Evolutionary conservation across 2,329 filamentous ascomycete genomes (phyloP), one percentile per base, ranked within the genome.

Genomic region (Massarina eburnea): DNA sequence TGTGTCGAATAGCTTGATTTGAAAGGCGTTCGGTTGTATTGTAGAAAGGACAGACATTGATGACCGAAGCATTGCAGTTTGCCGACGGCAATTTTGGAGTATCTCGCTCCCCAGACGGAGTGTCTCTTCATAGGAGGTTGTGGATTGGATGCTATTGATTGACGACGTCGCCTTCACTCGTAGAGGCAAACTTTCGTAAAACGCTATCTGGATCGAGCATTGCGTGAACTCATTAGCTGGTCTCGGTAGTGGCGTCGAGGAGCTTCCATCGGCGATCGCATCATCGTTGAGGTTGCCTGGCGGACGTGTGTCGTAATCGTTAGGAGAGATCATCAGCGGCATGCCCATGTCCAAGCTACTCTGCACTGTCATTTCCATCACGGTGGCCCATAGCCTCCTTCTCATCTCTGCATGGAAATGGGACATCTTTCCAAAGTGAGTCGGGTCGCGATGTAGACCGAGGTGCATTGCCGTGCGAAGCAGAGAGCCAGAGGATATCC

Each of bases 1-100:
- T 32, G 77, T 75, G 39, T 81, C 75, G 20, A 80, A 62, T 4
- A 82, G 57, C 46, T 80, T 80, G 2, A 71, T 62, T n/a, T 75
- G 73, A 42, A 79, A 78, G 12, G 41, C 2, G 39, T 43, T 41
- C 15, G 40, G 18, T 5, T 38, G 5, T 3, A 20, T 21, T 36
- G 5, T 9, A 20, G 26, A n/a, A 1, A 41, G n/a, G 30, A 5
- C 38, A 32, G 14, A 49, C 34, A 6, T 32, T 33, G 20, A 62
- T 34, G 10, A 49, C 52, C 1, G 55, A 24, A 61, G 46, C 8
- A 54, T 50, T 4, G 47, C 19, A 21, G 53, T 46, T 43, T 52
- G 35, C 43, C 44, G 22, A 1, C 59, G 63, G 40, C 61, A 68
- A 0, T 46, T 29, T 3, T 52, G 55, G 9, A 50, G 56, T 2